Base-by-base conservation (phyloP, 2,329 filamentous ascomycete species). In the Scedosporium aurantiacum region DNA sequence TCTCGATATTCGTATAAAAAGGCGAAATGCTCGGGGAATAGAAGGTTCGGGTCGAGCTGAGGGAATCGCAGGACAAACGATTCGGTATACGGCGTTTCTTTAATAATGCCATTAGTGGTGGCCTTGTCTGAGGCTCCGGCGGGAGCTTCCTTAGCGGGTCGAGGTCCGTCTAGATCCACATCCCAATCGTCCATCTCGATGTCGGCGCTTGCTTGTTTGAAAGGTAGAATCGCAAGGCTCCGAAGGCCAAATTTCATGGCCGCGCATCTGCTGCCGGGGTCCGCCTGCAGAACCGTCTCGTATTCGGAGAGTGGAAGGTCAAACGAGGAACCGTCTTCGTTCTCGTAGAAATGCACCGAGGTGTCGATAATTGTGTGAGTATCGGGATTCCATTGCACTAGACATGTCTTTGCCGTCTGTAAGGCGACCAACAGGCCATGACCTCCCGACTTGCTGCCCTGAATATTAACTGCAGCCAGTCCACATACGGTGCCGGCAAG, bases 1-100 rank as follows among this genome's bases (percentile, higher is more conserved):
- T 97, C 94, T 72, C 94, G 87, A 74, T 99, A 99, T 76, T 97
- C 93, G 80, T 97, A 85, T 66, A 99, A 78, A 73, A 99, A 99
- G 61, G 90, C 87, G 69, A 99, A 84, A 71, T 96, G 90, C 69
- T 97, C 86, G 57, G 93, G 91, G 74, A 96, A 89, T 63, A 93
- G 85, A 67, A 99, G 81, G 65, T 83, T 85, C 64, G 92, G 89
- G 73, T 97, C 93, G 74, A 99, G 82, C 69, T 91, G 85, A 60
- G 92, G 91, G 66, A 97, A 81, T 65, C 91, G 89, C 65, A 99
- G 82, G 65, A 97, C 93, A 78, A 97, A 99, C 62, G 94, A 97
- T 40, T 91, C 83, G 68, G 86, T 83, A 80, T 96, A 96, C 57
- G 91, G 63, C 21, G 50, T 23, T 89, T 65, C 89, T 80, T 78